phyloP scores from a whole-genome alignment of 495 filamentous ascomycete species.

The Trichoderma gamsii region DNA sequence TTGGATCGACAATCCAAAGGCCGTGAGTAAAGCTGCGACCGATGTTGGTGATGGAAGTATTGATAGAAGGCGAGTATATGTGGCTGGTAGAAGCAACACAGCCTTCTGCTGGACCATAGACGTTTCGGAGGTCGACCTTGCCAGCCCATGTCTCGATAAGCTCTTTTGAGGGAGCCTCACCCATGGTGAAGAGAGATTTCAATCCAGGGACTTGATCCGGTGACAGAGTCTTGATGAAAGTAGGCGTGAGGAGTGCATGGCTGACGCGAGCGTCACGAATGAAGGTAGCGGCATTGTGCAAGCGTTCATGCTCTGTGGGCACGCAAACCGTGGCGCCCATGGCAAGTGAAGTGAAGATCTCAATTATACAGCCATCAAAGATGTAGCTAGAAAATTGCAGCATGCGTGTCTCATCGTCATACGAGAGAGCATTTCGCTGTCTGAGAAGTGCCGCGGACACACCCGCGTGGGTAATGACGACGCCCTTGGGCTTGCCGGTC shows the following conservation, averaged over 20 bases:
- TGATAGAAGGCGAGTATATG: conserved; percentile 4
- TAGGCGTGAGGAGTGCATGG: conserved; percentile 48
- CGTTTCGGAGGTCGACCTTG: conserved; percentile 21
- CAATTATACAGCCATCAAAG: conserved; percentile 50
- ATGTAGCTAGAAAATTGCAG: conserved; percentile 53
- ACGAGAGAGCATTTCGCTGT: conserved; percentile 24
- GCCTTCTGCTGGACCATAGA: conserved; percentile 42
- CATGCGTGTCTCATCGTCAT: conserved; percentile 28
- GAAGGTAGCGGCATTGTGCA: conserved; percentile 19
- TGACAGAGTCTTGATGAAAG: conserved; percentile 36
- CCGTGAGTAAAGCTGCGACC: conserved; percentile 21
- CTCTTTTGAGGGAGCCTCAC: conserved; percentile 23
- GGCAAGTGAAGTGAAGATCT: conserved; percentile 50
- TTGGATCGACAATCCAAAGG: conserved; percentile 53
- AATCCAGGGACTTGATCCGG: conserved; percentile 37
- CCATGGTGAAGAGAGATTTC: conserved; percentile 32
- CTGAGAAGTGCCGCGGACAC: conserved; percentile 32
- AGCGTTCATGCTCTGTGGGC: conserved; percentile 22
- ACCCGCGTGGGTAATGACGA: conserved; percentile 40
- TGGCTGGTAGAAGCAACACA: conserved; percentile 24
- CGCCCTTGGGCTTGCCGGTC: conserved; percentile 49
- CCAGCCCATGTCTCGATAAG: conserved; percentile 20
- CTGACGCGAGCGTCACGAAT: conserved; percentile 39
- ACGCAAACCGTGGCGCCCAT: conserved; percentile 31
- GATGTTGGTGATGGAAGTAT: conserved; percentile 21